Conservation (phyloP, 192 early-diverging fungal species). For the Backusella luteola region DNA sequence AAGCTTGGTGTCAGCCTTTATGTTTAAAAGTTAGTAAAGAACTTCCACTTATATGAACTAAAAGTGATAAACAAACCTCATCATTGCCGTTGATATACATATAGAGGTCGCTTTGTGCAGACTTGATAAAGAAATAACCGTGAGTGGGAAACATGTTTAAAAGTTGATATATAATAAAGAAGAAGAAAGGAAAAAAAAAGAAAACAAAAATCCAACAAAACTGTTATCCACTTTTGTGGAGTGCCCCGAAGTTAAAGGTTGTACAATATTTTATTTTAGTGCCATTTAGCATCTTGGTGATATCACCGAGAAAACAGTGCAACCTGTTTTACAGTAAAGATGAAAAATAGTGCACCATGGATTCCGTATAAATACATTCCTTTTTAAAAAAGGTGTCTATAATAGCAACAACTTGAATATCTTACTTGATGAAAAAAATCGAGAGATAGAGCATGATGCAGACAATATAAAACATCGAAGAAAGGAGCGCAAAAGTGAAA, state of each 20-base stretch:
- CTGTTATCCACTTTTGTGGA: slow-evolving; percentile 8
- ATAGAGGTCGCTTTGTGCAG: slow-evolving; percentile 11
- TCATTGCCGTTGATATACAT: slow-evolving; percentile 2
- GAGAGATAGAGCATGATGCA: not conserved
- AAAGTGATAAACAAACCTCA: not conserved
- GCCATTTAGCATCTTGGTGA: not conserved
- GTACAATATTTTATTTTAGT: slow-evolving; percentile 5
- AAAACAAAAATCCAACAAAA: not conserved
- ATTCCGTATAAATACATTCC: not conserved
- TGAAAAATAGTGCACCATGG: not conserved
- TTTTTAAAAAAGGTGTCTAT: not conserved
- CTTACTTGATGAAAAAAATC: not conserved
- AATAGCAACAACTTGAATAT: not conserved
- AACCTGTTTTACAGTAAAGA: not conserved
- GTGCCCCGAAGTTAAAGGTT: not conserved
- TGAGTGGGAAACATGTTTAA: slow-evolving; percentile 7
- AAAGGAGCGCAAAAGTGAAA: not conserved
- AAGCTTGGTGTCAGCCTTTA: slow-evolving; percentile 13
- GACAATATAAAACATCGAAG: not conserved
- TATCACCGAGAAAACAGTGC: not conserved
- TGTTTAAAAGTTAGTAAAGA: not conserved
- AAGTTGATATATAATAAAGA: not conserved
- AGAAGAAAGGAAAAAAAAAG: not conserved
- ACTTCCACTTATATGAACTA: not conserved
- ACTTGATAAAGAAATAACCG: slow-evolving; percentile 25